These are phyloP conservation scores for Candida sakaeoensis DNA, from an alignment of 805 yeast species.

Conservation along the genomic window DNA sequence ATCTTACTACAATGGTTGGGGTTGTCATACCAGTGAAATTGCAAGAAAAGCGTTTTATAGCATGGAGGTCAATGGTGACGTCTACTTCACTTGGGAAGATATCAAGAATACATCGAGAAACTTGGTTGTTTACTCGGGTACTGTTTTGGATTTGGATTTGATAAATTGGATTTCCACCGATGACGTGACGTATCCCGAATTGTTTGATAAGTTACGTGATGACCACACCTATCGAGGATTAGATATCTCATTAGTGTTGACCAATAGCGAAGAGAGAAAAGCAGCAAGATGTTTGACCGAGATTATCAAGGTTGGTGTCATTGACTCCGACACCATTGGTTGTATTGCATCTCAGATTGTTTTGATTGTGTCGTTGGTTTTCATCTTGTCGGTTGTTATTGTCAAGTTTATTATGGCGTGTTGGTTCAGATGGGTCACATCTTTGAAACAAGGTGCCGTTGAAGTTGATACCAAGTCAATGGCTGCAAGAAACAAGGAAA, in stretches of 20 bases:
- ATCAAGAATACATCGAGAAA: conserved; percentile 65
- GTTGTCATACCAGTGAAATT: conserved; percentile 74
- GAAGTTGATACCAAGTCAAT: conserved; percentile 54
- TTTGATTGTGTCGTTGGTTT: conserved; percentile 72
- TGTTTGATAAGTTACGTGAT: conserved; percentile 61
- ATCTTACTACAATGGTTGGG: conserved; percentile 76
- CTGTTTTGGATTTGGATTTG: conserved; percentile 76
- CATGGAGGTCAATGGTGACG: conserved; percentile 62
- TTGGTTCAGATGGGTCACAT: conserved; percentile 80
- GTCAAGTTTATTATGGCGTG: conserved; percentile 81
- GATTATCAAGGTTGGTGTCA: conserved; percentile 80
- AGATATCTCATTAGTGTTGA: conserved; percentile 73
- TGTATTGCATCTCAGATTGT: conserved; percentile 90
- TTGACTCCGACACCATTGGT: conserved; percentile 88
- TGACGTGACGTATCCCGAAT: conserved; percentile 67
- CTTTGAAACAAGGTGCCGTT: conserved; percentile 74
- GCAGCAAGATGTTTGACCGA: conserved; percentile 82
- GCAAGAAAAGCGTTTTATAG: conserved; percentile 70
- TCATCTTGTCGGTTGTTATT: conserved; percentile 76
- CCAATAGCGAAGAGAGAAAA: conserved; percentile 61
- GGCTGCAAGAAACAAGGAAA: conserved; percentile 59
- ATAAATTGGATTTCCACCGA: conserved; percentile 70
- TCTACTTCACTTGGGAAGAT: conserved; percentile 89
- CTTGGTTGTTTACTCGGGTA: conserved; percentile 84
- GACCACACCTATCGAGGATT: conserved; percentile 61